A percentile compares a stretch with the other conserved stretches of the same genome.
These are phyloP conservation scores for Mollisiaceae sp. DNA, from an alignment of 2,329 filamentous ascomycete genomes.

Conservation along the genomic window DNA sequence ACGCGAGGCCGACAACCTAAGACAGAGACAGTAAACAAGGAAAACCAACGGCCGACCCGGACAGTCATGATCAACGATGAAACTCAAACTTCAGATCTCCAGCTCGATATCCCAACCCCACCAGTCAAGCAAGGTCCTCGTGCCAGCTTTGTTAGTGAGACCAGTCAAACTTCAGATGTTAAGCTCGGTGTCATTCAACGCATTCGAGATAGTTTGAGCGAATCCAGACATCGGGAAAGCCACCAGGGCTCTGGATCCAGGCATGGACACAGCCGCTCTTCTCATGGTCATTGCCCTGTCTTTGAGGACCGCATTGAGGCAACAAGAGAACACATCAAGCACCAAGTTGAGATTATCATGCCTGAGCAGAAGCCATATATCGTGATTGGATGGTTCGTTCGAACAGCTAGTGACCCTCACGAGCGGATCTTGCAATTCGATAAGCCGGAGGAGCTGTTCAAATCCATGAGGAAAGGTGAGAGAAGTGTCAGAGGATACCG, in stretches of 20 bases:
- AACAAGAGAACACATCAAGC: conserved; percentile 30
- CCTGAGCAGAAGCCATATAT: conserved; percentile 28
- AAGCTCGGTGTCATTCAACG: conserved; percentile 13
- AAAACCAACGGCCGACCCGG: conserved; percentile 6
- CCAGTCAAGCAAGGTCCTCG: background rate
- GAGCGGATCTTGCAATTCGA: conserved; percentile 31
- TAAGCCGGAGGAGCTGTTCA: conserved; percentile 24
- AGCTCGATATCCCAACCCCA: background rate
- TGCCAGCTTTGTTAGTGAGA: conserved; percentile 13
- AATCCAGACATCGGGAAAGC: conserved; percentile 14
- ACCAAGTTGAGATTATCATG: conserved; percentile 31
- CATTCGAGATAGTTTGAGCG: conserved; percentile 21
- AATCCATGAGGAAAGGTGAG: conserved; percentile 27
- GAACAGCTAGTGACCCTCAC: conserved; percentile 27
- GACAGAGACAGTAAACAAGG: conserved; percentile 2
- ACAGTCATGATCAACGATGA: conserved; percentile 2
- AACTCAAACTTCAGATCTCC: conserved; percentile 1
- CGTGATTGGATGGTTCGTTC: conserved; percentile 33
- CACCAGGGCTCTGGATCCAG: conserved; percentile 19
- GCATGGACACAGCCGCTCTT: conserved; percentile 2
- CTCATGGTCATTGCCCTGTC: conserved; percentile 22
- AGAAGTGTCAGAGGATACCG: conserved; percentile 22
- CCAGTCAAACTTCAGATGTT: conserved; percentile 17
- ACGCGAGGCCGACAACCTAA: conserved; percentile 10
- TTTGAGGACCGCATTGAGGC: conserved; percentile 28